These are phyloP conservation scores for Eucalyptus tenuipes DNA, from an alignment of 345 rosid species.

Conservation along the genomic window DNA sequence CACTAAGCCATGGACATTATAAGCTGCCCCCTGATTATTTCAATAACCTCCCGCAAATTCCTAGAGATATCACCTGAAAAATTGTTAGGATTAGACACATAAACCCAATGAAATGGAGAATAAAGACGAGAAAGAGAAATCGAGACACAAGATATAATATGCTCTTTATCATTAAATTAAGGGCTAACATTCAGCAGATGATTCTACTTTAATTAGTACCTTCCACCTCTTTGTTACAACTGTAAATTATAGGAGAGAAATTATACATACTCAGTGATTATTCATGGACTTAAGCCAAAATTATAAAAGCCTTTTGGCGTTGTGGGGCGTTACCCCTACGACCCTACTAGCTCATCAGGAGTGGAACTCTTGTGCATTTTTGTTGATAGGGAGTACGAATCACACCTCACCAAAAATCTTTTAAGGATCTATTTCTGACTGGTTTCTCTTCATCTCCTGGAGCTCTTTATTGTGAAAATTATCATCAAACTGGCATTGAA, in stretches of 20 bases:
- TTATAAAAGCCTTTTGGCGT: neutral
- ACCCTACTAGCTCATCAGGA: fast-evolving
- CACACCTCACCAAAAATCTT: neutral
- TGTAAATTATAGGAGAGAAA: neutral
- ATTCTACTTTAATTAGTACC: neutral
- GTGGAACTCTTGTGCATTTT: neutral
- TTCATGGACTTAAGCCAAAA: neutral
- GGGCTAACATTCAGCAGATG: neutral
- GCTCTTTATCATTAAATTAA: no score
- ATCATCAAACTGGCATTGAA: neutral
- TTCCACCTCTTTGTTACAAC: neutral
- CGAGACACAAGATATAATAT: fast-evolving
- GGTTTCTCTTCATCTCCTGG: neutral
- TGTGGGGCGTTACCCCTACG: neutral
- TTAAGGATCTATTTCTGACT: neutral
- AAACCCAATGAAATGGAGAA: neutral
- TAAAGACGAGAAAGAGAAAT: neutral
- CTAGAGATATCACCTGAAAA: neutral
- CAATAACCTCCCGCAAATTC: neutral
- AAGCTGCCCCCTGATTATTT: neutral
- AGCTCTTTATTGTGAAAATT: neutral
- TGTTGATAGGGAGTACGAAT: neutral
- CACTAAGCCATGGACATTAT: neutral
- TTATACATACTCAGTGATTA: no score
- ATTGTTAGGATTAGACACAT: neutral